A percentile compares a stretch with the other conserved stretches of the same genome.
Evolutionary conservation across 345 rosid genomes (phyloP).

Genomic region (Moricandia moricandioides): DNA sequence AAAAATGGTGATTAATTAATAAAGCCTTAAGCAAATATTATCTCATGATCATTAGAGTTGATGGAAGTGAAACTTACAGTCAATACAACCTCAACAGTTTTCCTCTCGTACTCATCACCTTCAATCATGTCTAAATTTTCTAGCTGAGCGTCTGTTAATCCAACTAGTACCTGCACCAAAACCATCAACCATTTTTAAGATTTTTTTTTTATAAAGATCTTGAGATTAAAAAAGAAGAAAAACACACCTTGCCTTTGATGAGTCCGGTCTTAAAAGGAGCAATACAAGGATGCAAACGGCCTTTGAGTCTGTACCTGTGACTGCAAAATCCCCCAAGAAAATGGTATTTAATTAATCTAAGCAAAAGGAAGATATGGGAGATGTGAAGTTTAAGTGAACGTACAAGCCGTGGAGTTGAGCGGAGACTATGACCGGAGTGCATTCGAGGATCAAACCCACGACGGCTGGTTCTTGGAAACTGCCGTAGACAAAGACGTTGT

Average conservation of each 20-base stretch:
- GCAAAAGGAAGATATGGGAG: background rate
- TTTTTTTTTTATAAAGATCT: no score
- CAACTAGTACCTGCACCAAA: slow-evolving; percentile 55
- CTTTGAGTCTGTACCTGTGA: slow-evolving; percentile 75
- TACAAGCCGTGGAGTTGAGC: slow-evolving; percentile 70
- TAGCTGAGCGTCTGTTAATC: slow-evolving; percentile 63
- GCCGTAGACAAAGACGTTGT: slow-evolving; percentile 82
- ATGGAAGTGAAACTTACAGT: slow-evolving; percentile 41
- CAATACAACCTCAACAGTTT: slow-evolving; percentile 52
- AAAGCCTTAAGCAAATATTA: background rate
- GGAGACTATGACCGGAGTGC: slow-evolving; percentile 61
- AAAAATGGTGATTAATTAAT: slow-evolving; percentile 1
- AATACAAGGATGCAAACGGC: slow-evolving; percentile 84
- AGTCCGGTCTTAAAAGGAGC: slow-evolving; percentile 47
- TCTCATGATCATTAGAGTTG: background rate
- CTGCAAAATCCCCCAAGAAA: slow-evolving; percentile 41
- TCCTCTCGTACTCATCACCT: slow-evolving; percentile 70
- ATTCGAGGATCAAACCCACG: slow-evolving; percentile 57
- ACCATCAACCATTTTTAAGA: background rate
- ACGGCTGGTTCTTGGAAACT: slow-evolving; percentile 76
- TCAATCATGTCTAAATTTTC: slow-evolving; percentile 62
- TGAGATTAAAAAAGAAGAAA: background rate
- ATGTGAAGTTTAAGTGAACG: slow-evolving; percentile 5
- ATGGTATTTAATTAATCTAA: background rate
- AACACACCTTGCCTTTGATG: slow-evolving; percentile 57